Conservation (phyloP, 352 stramenopile genomes). For the Globisporangium alternatum region DNA sequence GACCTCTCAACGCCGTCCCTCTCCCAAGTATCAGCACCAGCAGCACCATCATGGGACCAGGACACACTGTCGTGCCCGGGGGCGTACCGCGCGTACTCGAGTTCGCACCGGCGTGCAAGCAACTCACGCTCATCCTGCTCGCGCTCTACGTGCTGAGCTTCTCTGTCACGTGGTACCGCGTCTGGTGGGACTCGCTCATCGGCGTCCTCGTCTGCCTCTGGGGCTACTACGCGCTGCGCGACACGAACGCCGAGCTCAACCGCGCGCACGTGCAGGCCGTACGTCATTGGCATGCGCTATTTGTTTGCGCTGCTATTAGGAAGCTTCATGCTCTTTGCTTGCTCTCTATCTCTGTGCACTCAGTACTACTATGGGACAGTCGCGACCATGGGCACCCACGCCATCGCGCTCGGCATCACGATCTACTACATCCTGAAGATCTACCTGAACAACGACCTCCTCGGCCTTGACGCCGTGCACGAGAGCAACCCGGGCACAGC, state of each 20-base stretch:
- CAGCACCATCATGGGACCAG: neutral
- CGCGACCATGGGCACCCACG: slow-evolving; percentile 53
- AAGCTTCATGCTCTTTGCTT: too few relatives aligned
- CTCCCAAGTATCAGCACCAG: neutral
- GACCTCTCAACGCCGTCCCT: too few relatives aligned
- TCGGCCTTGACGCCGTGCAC: slow-evolving; percentile 25
- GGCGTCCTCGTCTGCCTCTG: slow-evolving; percentile 39
- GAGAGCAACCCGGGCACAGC: slow-evolving; percentile 29
- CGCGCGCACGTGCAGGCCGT: slow-evolving; percentile 27
- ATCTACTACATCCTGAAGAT: slow-evolving; percentile 58
- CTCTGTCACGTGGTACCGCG: slow-evolving; percentile 72
- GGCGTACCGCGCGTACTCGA: slow-evolving; percentile 54
- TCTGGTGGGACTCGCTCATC: slow-evolving; percentile 81
- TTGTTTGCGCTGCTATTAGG: too few relatives aligned
- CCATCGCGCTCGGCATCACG: slow-evolving; percentile 48
- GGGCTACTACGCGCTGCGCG: slow-evolving; percentile 53
- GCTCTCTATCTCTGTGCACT: too few relatives aligned
- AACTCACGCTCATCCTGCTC: slow-evolving; percentile 52
- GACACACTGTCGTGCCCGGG: neutral
- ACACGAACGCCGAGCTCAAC: slow-evolving; percentile 48
- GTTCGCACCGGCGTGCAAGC: slow-evolving; percentile 56
- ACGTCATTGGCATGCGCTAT: slow-evolving; percentile 2
- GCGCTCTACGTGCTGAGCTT: slow-evolving; percentile 59
- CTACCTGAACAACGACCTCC: slow-evolving; percentile 54
- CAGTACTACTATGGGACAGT: slow-evolving; percentile 63